These are phyloP conservation scores for Beauveria sp. DNA, from an alignment of 2,329 filamentous ascomycete genomes.

Conservation along the genomic window DNA sequence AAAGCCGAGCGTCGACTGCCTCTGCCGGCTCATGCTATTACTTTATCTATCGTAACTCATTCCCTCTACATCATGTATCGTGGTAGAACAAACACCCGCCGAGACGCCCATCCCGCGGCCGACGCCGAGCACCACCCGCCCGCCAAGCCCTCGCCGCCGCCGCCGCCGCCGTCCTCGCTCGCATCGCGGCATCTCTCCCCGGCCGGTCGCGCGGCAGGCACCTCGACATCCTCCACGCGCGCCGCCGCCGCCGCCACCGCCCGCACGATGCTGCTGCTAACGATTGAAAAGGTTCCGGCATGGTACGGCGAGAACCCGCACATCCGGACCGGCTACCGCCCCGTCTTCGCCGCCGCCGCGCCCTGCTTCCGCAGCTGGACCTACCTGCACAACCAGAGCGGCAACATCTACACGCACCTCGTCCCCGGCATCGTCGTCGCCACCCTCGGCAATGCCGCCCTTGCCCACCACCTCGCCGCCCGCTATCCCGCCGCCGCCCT, in stretches of 20 bases:
- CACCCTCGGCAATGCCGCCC: slow-evolving; percentile 21
- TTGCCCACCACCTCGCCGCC: slow-evolving; percentile 18
- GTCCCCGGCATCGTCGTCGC: slow-evolving; percentile 32
- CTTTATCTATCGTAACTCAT: not conserved
- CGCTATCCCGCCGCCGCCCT: slow-evolving; percentile 25
- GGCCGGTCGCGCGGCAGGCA: not conserved
- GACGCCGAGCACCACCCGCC: not conserved
- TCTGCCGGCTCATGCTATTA: not conserved
- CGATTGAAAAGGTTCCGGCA: slow-evolving; percentile 27
- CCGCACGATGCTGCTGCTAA: slow-evolving; percentile 13
- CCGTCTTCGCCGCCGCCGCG: slow-evolving; percentile 27
- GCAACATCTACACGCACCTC: slow-evolving; percentile 31
- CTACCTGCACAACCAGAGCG: slow-evolving; percentile 30
- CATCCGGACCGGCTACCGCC: slow-evolving; percentile 36
- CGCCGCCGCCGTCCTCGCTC: not conserved
- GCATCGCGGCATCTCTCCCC: not conserved
- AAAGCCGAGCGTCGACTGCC: not conserved
- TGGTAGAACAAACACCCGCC: not conserved
- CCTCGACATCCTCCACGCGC: too few relatives aligned
- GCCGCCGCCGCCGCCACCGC: not conserved
- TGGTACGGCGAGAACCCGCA: slow-evolving; percentile 36
- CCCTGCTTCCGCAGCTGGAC: slow-evolving; percentile 32
- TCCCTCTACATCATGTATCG: not conserved
- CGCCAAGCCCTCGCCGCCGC: not conserved
- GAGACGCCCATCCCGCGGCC: not conserved